Evolutionary conservation across 345 rosid species (phyloP), one percentile per base, ranked within the genome.

Genomic region (Eucalyptus cloeziana): DNA sequence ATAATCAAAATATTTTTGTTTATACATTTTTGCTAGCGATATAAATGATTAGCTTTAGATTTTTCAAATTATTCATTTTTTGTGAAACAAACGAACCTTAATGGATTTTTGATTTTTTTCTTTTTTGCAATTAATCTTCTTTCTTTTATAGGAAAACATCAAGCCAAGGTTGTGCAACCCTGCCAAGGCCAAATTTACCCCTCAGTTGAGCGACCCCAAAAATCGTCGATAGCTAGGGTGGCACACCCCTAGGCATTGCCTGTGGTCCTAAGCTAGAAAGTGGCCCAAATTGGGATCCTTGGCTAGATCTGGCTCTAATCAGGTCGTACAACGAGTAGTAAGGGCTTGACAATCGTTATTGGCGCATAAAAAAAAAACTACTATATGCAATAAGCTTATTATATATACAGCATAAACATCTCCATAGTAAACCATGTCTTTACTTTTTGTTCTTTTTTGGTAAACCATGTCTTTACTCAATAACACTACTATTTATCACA

Each of bases 291-390:
- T 2, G 0, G 1, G 76, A 13, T 64, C 76, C 0, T 30, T n/a
- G 5, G 19, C 19, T 64, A 64, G 37, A 64, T 64, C 7, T 30
- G 37, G 10, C 71, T 64, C 37, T 64, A 64, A n/a, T 7, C 0
- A 3, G 31, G 37, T 64, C 2, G 2, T 6, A 64, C 10, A 7
- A 30, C 1, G 3, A n/a, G 37, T n/a, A 16, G 0, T 5, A 14
- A 14, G 71, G 37, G 10, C 5, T n/a, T 0, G 21, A 8, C 3
- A 3, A 6, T 2, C 69, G 0, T 62, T 6, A 13, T 30, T 0
- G 0, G 37, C 2, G 0, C 17, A 2, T 7, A 13, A n/a, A n/a
- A 60, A 62, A 27, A n/a, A 14, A 64, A 64, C 0, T 3, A 5
- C 15, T 27, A 6, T 27, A 60, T 60, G 4, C 7, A 25, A 62